Base-by-base conservation (phyloP, 2,329 filamentous ascomycete species). In the Arthrobotrys megalospora region DNA sequence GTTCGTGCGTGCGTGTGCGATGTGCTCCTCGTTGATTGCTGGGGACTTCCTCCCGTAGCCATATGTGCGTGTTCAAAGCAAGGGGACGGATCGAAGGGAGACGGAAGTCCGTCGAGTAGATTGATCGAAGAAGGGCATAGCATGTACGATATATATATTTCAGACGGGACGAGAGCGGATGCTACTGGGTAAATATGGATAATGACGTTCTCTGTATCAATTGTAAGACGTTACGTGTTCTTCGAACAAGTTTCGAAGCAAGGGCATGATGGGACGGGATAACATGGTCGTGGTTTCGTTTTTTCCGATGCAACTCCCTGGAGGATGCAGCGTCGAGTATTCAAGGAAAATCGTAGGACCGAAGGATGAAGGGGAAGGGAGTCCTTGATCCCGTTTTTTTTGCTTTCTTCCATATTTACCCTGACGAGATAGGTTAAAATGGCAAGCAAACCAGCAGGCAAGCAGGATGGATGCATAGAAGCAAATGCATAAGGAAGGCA, bases 311-410 rank as follows among this genome's bases (percentile, higher is more conserved):
- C 60, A 45, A 28, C 58, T 55, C 36, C 36, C 43, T 60, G 34
- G 28, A 28, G 24, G 14, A 24, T 64, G 67, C 58, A 68, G 52
- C 24, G 43, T 73, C 43, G 60, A 64, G 21, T 19, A 52, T 65
- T 75, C 70, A 75, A 75, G 70, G 70, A 75, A 75, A 75, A 75
- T 75, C 70, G 70, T 75, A 75, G 70, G 50, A 67, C 70, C 70
- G 70, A 68, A 62, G 45, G 19, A 24, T 50, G 55, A 60, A 43
- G 45, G 45, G 45, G 45, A 48, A 21, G 55, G 55, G 55, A 60
- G 36, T 43, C 55, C 55, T 60, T 60, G 55, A 28, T 60, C 36
- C 55, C 36, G 55, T 60, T 48, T 60, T 60, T 43, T 60, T 28
- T 60, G 8, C 19, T 47, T 43, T 50, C 16, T 34, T 7, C 43